These are phyloP conservation scores for Simplicillium sp. DNA, from an alignment of 2,329 filamentous ascomycete species.

Conservation along the genomic window DNA sequence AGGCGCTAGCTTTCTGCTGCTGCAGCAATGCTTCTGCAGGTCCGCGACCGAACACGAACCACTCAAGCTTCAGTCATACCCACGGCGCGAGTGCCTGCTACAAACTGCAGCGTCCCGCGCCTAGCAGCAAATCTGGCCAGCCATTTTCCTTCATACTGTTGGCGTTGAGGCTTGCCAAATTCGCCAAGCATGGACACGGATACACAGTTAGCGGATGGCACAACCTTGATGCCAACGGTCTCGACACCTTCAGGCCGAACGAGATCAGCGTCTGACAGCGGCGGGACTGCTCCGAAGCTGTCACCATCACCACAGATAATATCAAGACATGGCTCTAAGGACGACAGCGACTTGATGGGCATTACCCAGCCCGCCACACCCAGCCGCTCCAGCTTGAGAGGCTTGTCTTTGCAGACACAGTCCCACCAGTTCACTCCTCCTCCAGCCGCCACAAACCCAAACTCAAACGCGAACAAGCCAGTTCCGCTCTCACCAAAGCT, in stretches of 20 bases:
- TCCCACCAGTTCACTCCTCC: constrained; percentile 26
- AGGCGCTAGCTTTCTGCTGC: no score
- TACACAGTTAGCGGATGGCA: not conserved
- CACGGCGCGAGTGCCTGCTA: not conserved
- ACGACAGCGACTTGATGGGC: constrained; percentile 50
- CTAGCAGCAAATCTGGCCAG: no score
- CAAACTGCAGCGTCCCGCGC: no score
- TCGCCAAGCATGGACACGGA: constrained; percentile 3
- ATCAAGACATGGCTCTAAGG: constrained; percentile 50
- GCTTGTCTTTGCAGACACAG: constrained; percentile 37
- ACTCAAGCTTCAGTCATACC: not conserved
- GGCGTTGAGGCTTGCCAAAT: no score
- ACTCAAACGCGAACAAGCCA: constrained; percentile 26
- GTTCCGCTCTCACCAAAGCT: constrained; percentile 75
- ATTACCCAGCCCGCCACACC: constrained; percentile 54
- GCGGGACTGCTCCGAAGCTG: constrained; percentile 42
- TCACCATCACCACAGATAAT: constrained; percentile 50
- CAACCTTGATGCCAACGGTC: not conserved
- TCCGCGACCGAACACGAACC: no score
- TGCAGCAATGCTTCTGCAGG: no score
- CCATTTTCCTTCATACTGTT: no score
- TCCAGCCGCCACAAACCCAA: constrained; percentile 11
- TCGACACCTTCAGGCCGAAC: constrained; percentile 31
- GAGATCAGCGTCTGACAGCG: constrained; percentile 57
- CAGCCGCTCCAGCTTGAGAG: constrained; percentile 55